phyloP scores from a whole-genome alignment of 2,329 filamentous ascomycete species.

The Cryphonectria carpinicola region DNA sequence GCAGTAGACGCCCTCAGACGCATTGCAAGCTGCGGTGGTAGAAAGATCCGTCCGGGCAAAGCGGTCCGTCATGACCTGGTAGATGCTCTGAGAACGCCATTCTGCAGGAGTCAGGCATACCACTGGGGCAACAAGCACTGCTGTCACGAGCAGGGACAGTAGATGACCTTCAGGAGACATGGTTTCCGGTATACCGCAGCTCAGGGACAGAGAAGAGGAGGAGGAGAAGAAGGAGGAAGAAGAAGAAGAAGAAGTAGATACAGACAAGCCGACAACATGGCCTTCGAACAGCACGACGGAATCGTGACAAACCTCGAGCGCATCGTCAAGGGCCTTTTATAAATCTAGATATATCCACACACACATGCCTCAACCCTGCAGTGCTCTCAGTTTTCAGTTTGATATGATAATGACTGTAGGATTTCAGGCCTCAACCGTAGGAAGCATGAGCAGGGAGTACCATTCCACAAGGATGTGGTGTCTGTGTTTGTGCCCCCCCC shows the following conservation, averaged over 20 bases:
- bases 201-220: background rate
- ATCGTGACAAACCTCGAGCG: background rate
- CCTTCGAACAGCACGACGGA: background rate
- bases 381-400: background rate
- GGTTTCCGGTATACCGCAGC: background rate
- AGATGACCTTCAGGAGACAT: constrained; percentile 13
- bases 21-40: constrained; percentile 40
- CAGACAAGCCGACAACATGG: background rate
- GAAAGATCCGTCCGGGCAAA: constrained; percentile 45
- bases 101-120: constrained; percentile 29
- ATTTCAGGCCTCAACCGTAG: background rate
- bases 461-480: constrained; percentile 1
- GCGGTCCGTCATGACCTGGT: constrained; percentile 49
- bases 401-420: background rate
- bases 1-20: constrained; percentile 45
- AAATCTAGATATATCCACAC: background rate
- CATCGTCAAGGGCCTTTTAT: background rate
- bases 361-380: background rate
- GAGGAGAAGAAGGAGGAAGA: background rate
- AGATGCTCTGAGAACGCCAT: constrained; percentile 47
- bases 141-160: constrained; percentile 15
- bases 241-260: background rate
- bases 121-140: constrained; percentile 16
- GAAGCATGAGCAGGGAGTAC: background rate
- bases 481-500: background rate